A percentile compares a stretch with the other conserved stretches of the same genome.
These are phyloP conservation scores for Cytospora piceae DNA, from an alignment of 2,329 filamentous ascomycete species.

Conservation along the genomic window DNA sequence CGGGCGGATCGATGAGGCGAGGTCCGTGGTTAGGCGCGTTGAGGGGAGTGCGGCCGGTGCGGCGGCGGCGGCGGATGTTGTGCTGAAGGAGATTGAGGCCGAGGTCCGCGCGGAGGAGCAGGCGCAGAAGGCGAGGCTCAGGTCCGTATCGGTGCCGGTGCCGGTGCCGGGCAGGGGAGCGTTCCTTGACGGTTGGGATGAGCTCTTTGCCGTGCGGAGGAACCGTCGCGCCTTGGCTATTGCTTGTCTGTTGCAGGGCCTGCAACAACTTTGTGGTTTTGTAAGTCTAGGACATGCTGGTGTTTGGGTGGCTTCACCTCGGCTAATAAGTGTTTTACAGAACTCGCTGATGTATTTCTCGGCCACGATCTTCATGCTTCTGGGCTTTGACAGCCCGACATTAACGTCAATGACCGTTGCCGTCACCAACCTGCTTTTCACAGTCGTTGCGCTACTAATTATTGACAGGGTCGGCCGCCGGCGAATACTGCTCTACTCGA, in stretches of 20 bases:
- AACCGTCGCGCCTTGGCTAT: conserved; percentile 79
- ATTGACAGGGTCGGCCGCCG: conserved; percentile 82
- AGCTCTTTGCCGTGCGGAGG: conserved; percentile 60
- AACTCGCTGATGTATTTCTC: conserved; percentile 95
- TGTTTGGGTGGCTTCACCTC: neutral
- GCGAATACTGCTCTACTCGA: conserved; percentile 77
- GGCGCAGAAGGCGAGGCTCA: conserved; percentile 52
- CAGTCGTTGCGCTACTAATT: conserved; percentile 71
- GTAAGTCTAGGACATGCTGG: conserved; percentile 47
- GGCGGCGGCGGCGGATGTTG: conserved; percentile 54
- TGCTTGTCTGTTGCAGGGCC: conserved; percentile 81
- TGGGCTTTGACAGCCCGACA: conserved; percentile 79
- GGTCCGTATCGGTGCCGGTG: conserved; percentile 35
- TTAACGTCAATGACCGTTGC: conserved; percentile 79
- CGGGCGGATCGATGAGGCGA: conserved; percentile 64
- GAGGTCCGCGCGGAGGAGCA: conserved; percentile 73
- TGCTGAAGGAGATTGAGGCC: conserved; percentile 71
- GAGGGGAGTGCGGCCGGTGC: conserved; percentile 53
- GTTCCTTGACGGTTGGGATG: conserved; percentile 54
- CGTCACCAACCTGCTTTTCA: conserved; percentile 81
- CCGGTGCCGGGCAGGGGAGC: conserved; percentile 32
- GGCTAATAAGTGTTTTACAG: conserved; percentile 40
- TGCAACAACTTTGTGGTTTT: conserved; percentile 89
- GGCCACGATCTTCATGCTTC: conserved; percentile 76
- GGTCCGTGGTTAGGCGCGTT: conserved; percentile 65